phyloP scores from a whole-genome alignment of 176 grass and related monocot genomes.

The Ampelocalamus luodianensis region DNA sequence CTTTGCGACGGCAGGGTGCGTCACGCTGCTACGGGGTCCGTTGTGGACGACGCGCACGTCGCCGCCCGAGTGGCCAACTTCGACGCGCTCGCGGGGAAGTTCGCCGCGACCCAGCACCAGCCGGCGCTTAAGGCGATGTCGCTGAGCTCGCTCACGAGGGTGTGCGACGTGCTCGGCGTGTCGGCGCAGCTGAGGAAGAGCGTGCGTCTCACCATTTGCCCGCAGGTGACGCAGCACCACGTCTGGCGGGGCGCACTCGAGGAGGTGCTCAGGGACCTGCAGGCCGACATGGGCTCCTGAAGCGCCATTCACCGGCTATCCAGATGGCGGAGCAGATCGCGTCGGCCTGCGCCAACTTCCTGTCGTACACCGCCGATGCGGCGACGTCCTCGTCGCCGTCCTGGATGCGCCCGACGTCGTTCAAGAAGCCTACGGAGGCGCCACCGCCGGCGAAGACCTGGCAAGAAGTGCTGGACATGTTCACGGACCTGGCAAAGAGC shows the following conservation, averaged over 20 bases:
- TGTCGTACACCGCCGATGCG: constrained; percentile 43
- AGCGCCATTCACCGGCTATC: constrained; percentile 27
- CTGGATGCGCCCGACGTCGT: constrained; percentile 73
- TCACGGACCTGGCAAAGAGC: constrained; percentile 66
- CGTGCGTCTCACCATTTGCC: constrained; percentile 70
- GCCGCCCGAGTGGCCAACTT: constrained; percentile 54
- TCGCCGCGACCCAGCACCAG: constrained; percentile 39
- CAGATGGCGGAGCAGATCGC: constrained; percentile 79
- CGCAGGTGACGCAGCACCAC: constrained; percentile 84
- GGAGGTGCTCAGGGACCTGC: constrained; percentile 65
- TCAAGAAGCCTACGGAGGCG: constrained; percentile 42
- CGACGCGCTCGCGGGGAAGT: constrained; percentile 57
- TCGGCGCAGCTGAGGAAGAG: constrained; percentile 69
- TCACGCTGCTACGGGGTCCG: constrained; percentile 28
- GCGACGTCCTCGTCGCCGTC: constrained; percentile 53
- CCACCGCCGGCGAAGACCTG: constrained; percentile 54
- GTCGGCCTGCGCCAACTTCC: constrained; percentile 52
- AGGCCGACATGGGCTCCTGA: constrained; percentile 55
- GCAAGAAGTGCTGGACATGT: constrained; percentile 90
- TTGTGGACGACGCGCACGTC: constrained; percentile 41
- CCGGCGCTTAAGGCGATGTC: constrained; percentile 34
- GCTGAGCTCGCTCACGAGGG: constrained; percentile 61
- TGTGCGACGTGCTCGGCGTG: constrained; percentile 71
- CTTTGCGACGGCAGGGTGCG: constrained; percentile 41
- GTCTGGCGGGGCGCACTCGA: constrained; percentile 78